A percentile compares a stretch with the other conserved stretches of the same genome.
phyloP scores from a whole-genome alignment of 345 rosid genomes.

The Boechera divaricarpa region DNA sequence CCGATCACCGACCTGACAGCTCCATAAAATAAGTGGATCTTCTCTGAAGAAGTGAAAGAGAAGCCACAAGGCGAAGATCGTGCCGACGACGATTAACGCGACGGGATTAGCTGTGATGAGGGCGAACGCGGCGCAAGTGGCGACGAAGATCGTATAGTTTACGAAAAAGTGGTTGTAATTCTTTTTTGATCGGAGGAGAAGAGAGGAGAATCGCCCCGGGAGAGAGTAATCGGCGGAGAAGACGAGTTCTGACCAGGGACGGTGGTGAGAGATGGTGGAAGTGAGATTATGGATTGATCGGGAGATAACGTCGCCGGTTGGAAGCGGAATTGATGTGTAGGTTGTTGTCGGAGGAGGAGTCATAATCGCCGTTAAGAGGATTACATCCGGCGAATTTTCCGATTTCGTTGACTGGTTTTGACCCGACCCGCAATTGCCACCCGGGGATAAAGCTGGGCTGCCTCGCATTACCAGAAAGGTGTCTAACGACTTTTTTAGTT shows the following conservation, averaged over 20 bases:
- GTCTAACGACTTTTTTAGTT: conserved; percentile 30
- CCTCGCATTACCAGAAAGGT: background rate
- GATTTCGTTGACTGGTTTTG: conserved; percentile 30
- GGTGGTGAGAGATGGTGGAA: conserved; percentile 51
- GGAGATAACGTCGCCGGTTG: conserved; percentile 52
- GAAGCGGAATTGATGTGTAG: conserved; percentile 62
- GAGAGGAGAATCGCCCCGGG: conserved; percentile 39
- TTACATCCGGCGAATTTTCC: background rate
- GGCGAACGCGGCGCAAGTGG: conserved; percentile 40
- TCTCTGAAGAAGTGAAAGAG: conserved; percentile 55
- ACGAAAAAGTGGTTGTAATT: conserved; percentile 48
- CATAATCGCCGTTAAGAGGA: background rate
- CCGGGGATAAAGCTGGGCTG: conserved; percentile 1
- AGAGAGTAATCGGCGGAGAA: conserved; percentile 41
- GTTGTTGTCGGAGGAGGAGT: conserved; percentile 35
- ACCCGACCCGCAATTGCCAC: conserved; percentile 38
- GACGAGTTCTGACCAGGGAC: conserved; percentile 63
- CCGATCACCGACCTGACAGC: conserved; percentile 47
- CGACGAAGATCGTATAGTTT: conserved; percentile 53
- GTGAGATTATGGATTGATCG: conserved; percentile 57
- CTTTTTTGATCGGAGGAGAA: conserved; percentile 37
- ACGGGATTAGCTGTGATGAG: conserved; percentile 45
- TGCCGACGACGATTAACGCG: conserved; percentile 50
- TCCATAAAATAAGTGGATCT: conserved; percentile 55
- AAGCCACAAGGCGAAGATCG: conserved; percentile 52